A percentile compares a stretch with the other conserved stretches of the same genome.
These are phyloP conservation scores for Pseudogymnoascus sp. DNA, from an alignment of 2,329 filamentous ascomycete species.

Conservation along the genomic window DNA sequence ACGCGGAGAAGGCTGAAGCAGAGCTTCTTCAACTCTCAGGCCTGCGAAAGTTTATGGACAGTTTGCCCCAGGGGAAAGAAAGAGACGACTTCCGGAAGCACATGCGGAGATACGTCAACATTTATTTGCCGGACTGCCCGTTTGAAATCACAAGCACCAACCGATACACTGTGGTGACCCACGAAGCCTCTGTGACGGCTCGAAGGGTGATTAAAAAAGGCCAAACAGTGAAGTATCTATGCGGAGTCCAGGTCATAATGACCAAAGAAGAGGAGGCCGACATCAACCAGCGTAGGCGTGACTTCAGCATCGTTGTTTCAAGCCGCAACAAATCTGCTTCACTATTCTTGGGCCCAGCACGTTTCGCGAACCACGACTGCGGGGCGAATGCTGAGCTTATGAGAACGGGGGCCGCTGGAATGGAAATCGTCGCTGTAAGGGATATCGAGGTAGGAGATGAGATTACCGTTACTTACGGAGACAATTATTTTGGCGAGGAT, in stretches of 20 bases:
- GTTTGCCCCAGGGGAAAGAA: constrained; percentile 65
- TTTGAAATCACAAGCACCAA: constrained; percentile 94
- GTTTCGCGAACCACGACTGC: constrained; percentile 97
- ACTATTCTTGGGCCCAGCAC: constrained; percentile 86
- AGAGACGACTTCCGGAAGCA: constrained; percentile 81
- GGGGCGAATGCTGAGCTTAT: constrained; percentile 81
- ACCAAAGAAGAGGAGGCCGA: constrained; percentile 83
- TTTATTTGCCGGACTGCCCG: constrained; percentile 87
- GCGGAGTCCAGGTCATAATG: constrained; percentile 85
- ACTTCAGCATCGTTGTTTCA: constrained; percentile 95
- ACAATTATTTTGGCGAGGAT: constrained; percentile 89
- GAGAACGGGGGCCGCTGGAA: constrained; percentile 75
- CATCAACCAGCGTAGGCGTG: constrained; percentile 72
- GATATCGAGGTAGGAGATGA: constrained; percentile 84
- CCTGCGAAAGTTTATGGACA: constrained; percentile 59
- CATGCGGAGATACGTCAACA: constrained; percentile 80
- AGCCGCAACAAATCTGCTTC: constrained; percentile 85
- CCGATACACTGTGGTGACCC: constrained; percentile 82
- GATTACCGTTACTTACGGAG: constrained; percentile 92
- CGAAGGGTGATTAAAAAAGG: constrained; percentile 70
- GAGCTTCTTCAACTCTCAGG: constrained; percentile 65
- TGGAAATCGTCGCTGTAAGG: constrained; percentile 78
- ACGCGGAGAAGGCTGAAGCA: constrained; percentile 61
- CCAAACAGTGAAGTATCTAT: constrained; percentile 82
- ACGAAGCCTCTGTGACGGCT: constrained; percentile 82